Conservation (phyloP, 345 rosid genomes). For the Draba incana region DNA sequence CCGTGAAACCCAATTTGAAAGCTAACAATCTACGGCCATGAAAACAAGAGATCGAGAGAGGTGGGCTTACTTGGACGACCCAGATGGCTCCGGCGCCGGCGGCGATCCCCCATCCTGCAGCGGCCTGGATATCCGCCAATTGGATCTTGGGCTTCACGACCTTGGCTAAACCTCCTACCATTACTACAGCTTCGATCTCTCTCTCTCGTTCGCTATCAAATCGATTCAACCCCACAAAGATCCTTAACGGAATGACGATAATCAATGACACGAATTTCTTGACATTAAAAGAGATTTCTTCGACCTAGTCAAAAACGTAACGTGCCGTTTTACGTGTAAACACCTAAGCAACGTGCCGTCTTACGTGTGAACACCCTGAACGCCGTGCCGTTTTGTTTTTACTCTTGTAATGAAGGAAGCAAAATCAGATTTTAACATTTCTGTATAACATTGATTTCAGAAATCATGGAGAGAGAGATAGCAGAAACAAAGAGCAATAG, state of each 20-base stretch:
- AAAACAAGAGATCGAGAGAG: slow-evolving; percentile 13
- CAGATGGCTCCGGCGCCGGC: slow-evolving; percentile 72
- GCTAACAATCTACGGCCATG: neutral
- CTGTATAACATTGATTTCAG: neutral
- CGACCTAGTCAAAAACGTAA: too few relatives aligned
- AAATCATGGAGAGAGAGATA: neutral
- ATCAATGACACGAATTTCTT: slow-evolving; percentile 21
- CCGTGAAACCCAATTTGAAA: slow-evolving; percentile 11
- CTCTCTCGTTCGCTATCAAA: slow-evolving; percentile 29
- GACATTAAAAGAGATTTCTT: slow-evolving; percentile 14
- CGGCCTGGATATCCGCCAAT: slow-evolving; percentile 66
- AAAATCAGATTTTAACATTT: neutral
- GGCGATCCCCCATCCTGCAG: slow-evolving; percentile 83
- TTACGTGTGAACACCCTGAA: neutral
- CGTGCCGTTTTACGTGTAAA: slow-evolving; percentile 7
- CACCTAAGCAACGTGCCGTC: slow-evolving; percentile 27
- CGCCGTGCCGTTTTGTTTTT: too few relatives aligned
- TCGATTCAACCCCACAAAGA: slow-evolving; percentile 29
- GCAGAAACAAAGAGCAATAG: neutral
- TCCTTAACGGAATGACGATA: slow-evolving; percentile 27
- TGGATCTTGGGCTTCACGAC: slow-evolving; percentile 59
- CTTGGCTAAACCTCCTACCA: slow-evolving; percentile 64
- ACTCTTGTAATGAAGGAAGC: neutral
- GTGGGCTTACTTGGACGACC: slow-evolving; percentile 63
- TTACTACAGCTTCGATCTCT: slow-evolving; percentile 37